Evolutionary conservation across 768 basidiomycete genomes (phyloP).

Genomic region (Tulasnella sp.): DNA sequence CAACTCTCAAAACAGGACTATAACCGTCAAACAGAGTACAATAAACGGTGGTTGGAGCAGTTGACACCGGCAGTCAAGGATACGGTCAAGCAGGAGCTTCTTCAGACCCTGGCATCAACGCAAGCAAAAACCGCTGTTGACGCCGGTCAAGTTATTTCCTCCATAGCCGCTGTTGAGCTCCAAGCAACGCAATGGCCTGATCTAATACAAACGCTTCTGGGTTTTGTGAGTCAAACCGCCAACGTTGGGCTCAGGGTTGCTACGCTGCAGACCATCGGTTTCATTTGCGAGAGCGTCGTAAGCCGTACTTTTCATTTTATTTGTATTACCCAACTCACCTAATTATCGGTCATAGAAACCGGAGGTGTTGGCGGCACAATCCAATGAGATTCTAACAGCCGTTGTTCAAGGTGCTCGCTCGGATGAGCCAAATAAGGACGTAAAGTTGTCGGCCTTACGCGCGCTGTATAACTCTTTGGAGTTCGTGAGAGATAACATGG

Average conservation of each 20-base stretch:
- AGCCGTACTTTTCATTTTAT: slow-evolving; percentile 28
- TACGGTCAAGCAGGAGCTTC: slow-evolving; percentile 81
- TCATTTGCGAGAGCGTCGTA: slow-evolving; percentile 93
- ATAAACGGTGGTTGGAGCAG: slow-evolving; percentile 63
- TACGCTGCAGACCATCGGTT: slow-evolving; percentile 90
- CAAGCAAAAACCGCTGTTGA: slow-evolving; percentile 65
- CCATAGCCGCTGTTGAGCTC: slow-evolving; percentile 87
- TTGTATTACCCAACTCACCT: slow-evolving; percentile 9
- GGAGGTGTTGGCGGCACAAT: slow-evolving; percentile 72
- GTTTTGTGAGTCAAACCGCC: slow-evolving; percentile 64
- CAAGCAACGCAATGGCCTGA: slow-evolving; percentile 81
- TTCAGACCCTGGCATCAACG: slow-evolving; percentile 68
- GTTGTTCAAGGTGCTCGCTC: slow-evolving; percentile 97
- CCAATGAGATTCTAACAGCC: slow-evolving; percentile 95
- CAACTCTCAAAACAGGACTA: slow-evolving; percentile 39
- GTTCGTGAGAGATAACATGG: slow-evolving; percentile 96
- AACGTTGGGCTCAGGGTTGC: slow-evolving; percentile 71
- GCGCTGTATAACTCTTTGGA: slow-evolving; percentile 92
- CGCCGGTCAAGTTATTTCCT: slow-evolving; percentile 86
- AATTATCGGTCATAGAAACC: slow-evolving; percentile 52
- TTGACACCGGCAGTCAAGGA: slow-evolving; percentile 51
- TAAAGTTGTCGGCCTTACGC: slow-evolving; percentile 85
- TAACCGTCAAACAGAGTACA: slow-evolving; percentile 60
- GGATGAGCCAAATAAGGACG: slow-evolving; percentile 82
- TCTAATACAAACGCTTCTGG: slow-evolving; percentile 75